Evolutionary conservation across 768 basidiomycete species (phyloP), one percentile per base, ranked within the genome.

Genomic region (Suillus alpinus): DNA sequence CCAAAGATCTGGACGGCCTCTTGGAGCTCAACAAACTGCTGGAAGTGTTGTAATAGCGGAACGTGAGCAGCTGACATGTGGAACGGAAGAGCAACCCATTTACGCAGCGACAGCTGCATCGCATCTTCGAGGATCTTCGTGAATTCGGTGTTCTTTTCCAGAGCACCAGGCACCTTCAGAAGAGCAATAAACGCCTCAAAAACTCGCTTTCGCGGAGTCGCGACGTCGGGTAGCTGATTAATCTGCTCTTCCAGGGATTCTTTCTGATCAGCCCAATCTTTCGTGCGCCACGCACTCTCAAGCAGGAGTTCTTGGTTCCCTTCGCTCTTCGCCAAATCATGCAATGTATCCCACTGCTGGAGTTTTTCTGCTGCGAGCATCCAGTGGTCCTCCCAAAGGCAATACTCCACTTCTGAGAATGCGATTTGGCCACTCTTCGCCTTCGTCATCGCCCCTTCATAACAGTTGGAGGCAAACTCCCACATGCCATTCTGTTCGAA

Each of bases 341-440:
- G 86, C 4, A 99, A 81, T 23, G 91, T 85, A 61, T 99, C 97
- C 97, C 97, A 99, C 63, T 97, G 92, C 70, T 98, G 97, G 18
- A 99, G 79, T 74, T 99, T 99, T 76, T 96, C 93, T 0, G 94
- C 89, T 1, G 95, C 84, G 8, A 95, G 77, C 61, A 99, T 91
- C 96, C 97, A 99, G 72, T 99, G 97, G 71, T 99, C 97, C 68
- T 99, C 97, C 97, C 97, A 99, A 20, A 99, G 79, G 67, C 92
- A 94, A 72, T 95, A 98, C 73, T 99, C 97, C 1, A 90, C 81
- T 73, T 99, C 97, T 13, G 91, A 89, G 77, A 95, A 98, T 1
- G 95, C 87, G 57, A 97, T 86, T 6, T 83, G 77, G 5, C 94
- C 93, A 4, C 84, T 80, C 50, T 94, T 83, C 8, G 94, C 89